These are phyloP conservation scores for Dictyophora rubrovolvata DNA, from an alignment of 768 basidiomycete genomes.

Conservation along the genomic window DNA sequence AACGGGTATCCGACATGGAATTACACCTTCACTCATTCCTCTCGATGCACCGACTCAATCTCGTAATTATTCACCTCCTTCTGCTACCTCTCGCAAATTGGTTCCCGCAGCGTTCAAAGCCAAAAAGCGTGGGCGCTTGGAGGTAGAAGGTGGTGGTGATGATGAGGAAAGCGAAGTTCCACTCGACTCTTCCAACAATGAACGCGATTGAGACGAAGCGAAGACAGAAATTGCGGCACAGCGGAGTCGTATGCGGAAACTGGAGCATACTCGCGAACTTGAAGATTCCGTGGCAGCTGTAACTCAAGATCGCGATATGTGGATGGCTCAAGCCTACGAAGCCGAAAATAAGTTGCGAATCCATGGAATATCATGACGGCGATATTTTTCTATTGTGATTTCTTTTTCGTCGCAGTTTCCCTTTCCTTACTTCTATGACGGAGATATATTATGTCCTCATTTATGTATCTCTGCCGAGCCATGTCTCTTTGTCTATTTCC, in stretches of 20 bases:
- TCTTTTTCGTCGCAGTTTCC: constrained; percentile 21
- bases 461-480: too few relatives aligned
- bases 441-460: too few relatives aligned
- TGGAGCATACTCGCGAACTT: constrained; percentile 55
- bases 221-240: constrained; percentile 79
- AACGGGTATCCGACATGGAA: constrained; percentile 63
- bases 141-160: constrained; percentile 38
- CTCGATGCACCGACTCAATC: constrained; percentile 72
- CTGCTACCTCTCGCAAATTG: constrained; percentile 69
- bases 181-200: constrained; percentile 36
- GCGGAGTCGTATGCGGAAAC: constrained; percentile 64
- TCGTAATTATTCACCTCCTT: constrained; percentile 63
- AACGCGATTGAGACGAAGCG: constrained; percentile 69
- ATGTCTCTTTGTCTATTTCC: too few relatives aligned
- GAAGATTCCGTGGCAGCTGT: constrained; percentile 45
- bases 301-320: constrained; percentile 49
- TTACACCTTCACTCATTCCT: constrained; percentile 58
- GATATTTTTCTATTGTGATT: constrained; percentile 25
- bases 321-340: constrained; percentile 45
- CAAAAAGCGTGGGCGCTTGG: constrained; percentile 46
- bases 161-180: constrained; percentile 38
- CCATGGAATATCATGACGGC: background rate
- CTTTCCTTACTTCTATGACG: too few relatives aligned
- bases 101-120: constrained; percentile 54
- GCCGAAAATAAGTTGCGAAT: constrained; percentile 37